phyloP scores from a whole-genome alignment of 2,329 filamentous ascomycete genomes.

The Neurospora crassa region DNA sequence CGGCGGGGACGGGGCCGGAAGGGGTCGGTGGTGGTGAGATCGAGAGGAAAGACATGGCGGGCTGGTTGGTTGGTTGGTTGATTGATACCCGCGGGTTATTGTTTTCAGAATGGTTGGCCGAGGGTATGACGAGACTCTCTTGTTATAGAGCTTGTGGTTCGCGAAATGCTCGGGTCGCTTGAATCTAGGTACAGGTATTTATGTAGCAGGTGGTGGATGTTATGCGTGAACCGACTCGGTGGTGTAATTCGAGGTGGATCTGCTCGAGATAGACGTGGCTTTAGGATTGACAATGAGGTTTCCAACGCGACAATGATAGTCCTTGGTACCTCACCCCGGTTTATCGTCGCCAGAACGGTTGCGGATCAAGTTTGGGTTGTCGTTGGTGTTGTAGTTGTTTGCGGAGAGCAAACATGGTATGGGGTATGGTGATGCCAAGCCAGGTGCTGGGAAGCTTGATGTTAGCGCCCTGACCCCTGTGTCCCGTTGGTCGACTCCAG shows the following conservation, averaged over 20 bases:
- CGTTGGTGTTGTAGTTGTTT: not conserved
- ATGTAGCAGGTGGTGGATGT: not conserved
- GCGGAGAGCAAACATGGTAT: not conserved
- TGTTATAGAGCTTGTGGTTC: not conserved
- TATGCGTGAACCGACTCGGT: not conserved
- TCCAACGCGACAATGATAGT: not conserved
- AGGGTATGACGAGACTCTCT: not conserved
- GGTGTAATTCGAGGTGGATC: not conserved
- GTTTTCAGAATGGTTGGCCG: not conserved
- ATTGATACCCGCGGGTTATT: not conserved
- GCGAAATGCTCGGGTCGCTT: not conserved
- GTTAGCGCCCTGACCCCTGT: not conserved
- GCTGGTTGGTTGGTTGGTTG: not conserved
- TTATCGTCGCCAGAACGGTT: not conserved
- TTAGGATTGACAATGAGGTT: not conserved
- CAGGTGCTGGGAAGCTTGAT: not conserved
- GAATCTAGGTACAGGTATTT: not conserved
- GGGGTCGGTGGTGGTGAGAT: constrained; percentile 4
- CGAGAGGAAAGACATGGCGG: not conserved
- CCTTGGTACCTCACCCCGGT: not conserved
- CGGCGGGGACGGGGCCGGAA: constrained; percentile 3
- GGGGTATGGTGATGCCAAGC: not conserved
- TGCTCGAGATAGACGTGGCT: not conserved
- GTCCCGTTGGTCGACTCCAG: not conserved
- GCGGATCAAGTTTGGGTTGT: not conserved